Evolutionary conservation across 1,284 basidiomycete species (phyloP).

Genomic region (Boletus hoseneyae): DNA sequence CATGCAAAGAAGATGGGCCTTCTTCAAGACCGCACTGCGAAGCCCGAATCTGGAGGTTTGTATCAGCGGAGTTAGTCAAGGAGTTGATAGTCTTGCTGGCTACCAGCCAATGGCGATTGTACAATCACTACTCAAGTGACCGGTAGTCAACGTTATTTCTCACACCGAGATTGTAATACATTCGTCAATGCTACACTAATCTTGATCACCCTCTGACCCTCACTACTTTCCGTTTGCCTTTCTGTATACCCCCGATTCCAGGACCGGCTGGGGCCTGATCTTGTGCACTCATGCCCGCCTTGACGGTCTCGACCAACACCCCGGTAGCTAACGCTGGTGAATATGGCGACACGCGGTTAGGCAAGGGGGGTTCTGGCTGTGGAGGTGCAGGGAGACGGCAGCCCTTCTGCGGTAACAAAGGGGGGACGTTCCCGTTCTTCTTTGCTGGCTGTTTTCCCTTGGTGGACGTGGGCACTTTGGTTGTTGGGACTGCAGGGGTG

Average conservation of each 20-base stretch:
- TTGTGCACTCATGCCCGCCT: conserved; percentile 72
- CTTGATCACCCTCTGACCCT: conserved; percentile 55
- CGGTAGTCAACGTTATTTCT: too few species aligned
- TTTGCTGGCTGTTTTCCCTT: conserved; percentile 47
- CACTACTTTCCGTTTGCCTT: conserved; percentile 78
- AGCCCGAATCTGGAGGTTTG: too few species aligned
- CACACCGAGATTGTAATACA: conserved; percentile 26
- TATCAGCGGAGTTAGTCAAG: too few species aligned
- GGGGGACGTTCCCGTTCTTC: conserved; percentile 31
- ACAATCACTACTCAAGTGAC: too few species aligned
- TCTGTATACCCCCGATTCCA: conserved; percentile 44
- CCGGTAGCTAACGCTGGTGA: conserved; percentile 73
- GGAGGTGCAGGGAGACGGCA: conserved; percentile 47
- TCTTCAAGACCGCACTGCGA: too few species aligned
- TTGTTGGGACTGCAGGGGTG: conserved; percentile 20
- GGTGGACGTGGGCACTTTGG: conserved; percentile 29
- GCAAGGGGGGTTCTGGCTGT: conserved; percentile 50
- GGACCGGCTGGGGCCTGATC: conserved; percentile 39
- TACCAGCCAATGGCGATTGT: too few species aligned
- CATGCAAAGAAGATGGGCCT: too few species aligned
- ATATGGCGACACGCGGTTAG: conserved; percentile 55
- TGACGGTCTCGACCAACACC: conserved; percentile 71
- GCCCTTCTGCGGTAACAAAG: conserved; percentile 26
- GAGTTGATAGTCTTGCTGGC: too few species aligned
- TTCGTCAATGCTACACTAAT: conserved; percentile 19